These are phyloP conservation scores for Colletotrichum orchidophilum DNA, from an alignment of 2,329 filamentous ascomycete genomes.

Conservation along the genomic window DNA sequence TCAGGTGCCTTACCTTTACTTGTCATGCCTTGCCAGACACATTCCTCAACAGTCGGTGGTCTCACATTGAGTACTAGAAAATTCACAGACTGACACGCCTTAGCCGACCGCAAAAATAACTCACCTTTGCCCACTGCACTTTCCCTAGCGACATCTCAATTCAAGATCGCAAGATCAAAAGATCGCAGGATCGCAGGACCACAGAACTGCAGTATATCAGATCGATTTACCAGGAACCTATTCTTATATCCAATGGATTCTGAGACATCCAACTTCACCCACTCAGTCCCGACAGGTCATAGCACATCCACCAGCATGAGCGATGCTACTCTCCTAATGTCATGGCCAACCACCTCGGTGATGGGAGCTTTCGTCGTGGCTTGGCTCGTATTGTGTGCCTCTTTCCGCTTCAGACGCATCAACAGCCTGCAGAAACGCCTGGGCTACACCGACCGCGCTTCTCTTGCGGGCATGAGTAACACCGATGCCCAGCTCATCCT, in stretches of 20 bases:
- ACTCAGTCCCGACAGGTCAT: not conserved
- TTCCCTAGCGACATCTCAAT: too few relatives aligned
- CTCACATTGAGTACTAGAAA: not conserved
- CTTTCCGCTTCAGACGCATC: constrained; percentile 48
- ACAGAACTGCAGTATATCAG: not conserved
- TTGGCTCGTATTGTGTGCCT: constrained; percentile 47
- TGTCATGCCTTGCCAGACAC: not conserved
- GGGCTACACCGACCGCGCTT: constrained; percentile 46
- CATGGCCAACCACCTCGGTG: not conserved
- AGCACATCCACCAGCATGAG: not conserved
- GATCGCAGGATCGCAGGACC: not conserved
- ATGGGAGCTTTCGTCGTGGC: constrained; percentile 37
- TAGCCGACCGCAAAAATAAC: not conserved
- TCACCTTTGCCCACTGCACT: not conserved
- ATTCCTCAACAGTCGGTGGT: not conserved
- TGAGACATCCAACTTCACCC: constrained; percentile 1
- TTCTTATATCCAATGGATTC: not conserved
- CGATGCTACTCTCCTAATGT: not conserved
- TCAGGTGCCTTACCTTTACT: not conserved
- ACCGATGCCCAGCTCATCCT: constrained; percentile 56
- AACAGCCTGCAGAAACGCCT: constrained; percentile 41
- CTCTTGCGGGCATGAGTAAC: constrained; percentile 51
- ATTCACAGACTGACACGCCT: not conserved
- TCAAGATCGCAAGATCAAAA: not conserved
- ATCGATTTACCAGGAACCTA: not conserved